phyloP scores from a whole-genome alignment of 2,329 filamentous ascomycete species.

The Cladosporium sp. region DNA sequence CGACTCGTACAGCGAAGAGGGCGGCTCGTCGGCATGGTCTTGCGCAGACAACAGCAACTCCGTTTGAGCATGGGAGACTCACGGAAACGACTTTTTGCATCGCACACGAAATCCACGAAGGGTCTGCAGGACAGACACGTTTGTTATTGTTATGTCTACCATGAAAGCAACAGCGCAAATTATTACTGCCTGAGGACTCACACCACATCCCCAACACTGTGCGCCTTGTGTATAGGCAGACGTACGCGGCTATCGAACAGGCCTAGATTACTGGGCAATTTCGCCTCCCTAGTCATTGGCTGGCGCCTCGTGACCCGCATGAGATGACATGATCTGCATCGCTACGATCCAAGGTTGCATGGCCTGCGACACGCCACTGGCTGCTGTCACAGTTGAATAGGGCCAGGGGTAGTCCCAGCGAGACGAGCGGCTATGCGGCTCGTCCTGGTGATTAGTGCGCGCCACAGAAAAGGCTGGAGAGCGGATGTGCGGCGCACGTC shows the following conservation, averaged over 20 bases:
- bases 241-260: background rate
- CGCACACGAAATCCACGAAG: background rate
- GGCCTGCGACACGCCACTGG: background rate
- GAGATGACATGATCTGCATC: background rate
- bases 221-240: background rate
- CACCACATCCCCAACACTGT: background rate
- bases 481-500: background rate
- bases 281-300: conserved; percentile 2
- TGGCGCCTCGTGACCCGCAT: background rate
- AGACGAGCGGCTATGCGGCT: background rate
- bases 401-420: background rate
- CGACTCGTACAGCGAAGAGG: conserved; percentile 32
- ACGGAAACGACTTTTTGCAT: background rate
- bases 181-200: background rate
- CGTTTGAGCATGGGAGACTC: no score
- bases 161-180: background rate
- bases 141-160: background rate
- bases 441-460: background rate
- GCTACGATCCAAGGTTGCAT: conserved; percentile 1
- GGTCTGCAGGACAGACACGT: background rate
- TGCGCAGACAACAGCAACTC: conserved; percentile 41
- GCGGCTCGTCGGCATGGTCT: conserved; percentile 38
- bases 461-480: background rate
- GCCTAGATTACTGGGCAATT: background rate
- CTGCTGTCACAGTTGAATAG: background rate